These are phyloP conservation scores for Globisporangium heterothallicum DNA, from an alignment of 352 stramenopile species.

Conservation along the genomic window DNA sequence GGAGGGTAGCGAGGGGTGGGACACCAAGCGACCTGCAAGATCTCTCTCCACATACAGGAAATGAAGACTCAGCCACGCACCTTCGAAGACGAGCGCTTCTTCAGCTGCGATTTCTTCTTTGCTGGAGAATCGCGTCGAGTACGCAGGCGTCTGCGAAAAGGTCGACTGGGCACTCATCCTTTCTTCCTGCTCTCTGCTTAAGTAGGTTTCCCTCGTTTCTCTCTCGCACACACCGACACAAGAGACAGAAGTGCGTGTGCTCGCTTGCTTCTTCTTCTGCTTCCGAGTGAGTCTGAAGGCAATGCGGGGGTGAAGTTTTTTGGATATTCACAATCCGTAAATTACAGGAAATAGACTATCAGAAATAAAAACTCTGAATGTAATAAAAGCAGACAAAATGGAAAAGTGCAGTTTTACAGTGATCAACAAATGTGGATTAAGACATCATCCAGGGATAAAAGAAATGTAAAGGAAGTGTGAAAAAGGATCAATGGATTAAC, in stretches of 20 bases:
- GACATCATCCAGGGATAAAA: no score
- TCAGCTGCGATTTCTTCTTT: conserved; percentile 46
- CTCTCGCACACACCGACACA: neutral
- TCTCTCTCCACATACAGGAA: neutral
- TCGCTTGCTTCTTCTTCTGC: neutral
- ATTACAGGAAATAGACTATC: no score
- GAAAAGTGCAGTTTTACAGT: no score
- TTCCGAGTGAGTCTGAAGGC: neutral
- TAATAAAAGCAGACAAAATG: no score
- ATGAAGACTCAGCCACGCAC: no score
- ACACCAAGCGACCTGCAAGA: neutral
- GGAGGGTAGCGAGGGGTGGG: no score
- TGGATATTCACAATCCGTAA: neutral
- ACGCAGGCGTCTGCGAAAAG: conserved; percentile 71
- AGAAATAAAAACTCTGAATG: no score
- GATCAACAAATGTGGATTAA: no score
- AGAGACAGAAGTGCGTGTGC: neutral
- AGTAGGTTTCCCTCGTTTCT: neutral
- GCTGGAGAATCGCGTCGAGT: conserved; percentile 29
- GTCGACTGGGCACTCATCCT: conserved; percentile 68
- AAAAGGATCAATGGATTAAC: no score
- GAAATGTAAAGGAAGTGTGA: no score
- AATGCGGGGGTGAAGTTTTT: neutral
- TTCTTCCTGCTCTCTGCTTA: neutral
- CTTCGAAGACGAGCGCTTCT: conserved; percentile 65